Evolutionary conservation across 345 rosid species (phyloP).

Genomic region (Psidium guajava): DNA sequence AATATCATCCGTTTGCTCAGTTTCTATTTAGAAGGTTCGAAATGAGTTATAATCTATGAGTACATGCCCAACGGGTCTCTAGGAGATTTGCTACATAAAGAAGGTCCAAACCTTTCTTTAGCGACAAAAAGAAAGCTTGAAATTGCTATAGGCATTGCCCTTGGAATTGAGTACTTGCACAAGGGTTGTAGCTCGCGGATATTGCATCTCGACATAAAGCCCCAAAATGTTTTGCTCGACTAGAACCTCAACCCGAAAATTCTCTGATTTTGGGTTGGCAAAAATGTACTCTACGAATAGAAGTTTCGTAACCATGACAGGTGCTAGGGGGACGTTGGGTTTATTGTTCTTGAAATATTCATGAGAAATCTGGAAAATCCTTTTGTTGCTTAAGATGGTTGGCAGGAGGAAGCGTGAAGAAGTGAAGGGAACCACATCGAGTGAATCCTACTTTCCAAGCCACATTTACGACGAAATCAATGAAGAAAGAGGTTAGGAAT

Average conservation of each 20-base stretch:
- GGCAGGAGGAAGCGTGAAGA: not conserved
- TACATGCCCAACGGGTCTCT: not conserved
- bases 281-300: conserved; percentile 12
- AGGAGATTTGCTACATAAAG: conserved; percentile 3
- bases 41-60: no score
- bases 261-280: conserved; percentile 27
- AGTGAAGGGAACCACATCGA: not conserved
- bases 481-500: no score
- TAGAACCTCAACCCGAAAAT: conserved; percentile 15
- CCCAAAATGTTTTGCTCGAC: conserved; percentile 19
- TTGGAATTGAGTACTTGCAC: conserved; percentile 24
- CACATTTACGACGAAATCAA: no score
- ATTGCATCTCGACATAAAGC: conserved; percentile 26
- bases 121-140: not conserved
- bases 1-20: no score
- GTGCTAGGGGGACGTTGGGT: conserved; percentile 18
- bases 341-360: conserved; percentile 22
- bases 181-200: conserved; percentile 15
- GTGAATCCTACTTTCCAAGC: no score
- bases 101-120: not conserved
- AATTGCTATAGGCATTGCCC: conserved; percentile 16
- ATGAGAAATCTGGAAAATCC: conserved; percentile 21
- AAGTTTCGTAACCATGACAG: conserved; percentile 11
- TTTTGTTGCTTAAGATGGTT: conserved; percentile 9
- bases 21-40: no score